Evolutionary conservation across 2,329 filamentous ascomycete species (phyloP).

Genomic region (Exophiala aquamarina): DNA sequence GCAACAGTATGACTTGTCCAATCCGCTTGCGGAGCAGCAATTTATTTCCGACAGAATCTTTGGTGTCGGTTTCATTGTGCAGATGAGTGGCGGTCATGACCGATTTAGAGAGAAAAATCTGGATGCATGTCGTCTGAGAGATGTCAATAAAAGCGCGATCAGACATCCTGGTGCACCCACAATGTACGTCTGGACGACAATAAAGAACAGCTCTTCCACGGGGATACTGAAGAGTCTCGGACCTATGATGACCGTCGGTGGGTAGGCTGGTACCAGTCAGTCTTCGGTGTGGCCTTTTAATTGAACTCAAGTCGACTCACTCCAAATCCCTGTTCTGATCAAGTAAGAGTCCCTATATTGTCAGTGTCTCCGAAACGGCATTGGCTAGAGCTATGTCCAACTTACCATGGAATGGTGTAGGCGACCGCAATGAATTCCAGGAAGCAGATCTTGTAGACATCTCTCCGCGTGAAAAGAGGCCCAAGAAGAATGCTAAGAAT

Average conservation of each 20-base stretch:
- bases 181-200: slow-evolving; percentile 73
- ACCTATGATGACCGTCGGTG: slow-evolving; percentile 63
- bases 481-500: slow-evolving; percentile 59
- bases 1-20: slow-evolving; percentile 53
- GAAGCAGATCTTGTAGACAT: slow-evolving; percentile 62
- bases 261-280: slow-evolving; percentile 54
- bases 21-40: slow-evolving; percentile 41
- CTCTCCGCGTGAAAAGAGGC: slow-evolving; percentile 62
- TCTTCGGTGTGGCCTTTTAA: not conserved
- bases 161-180: slow-evolving; percentile 20
- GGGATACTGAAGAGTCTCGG: slow-evolving; percentile 65
- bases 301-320: slow-evolving; percentile 14
- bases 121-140: slow-evolving; percentile 59
- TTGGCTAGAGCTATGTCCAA: not conserved
- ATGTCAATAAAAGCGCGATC: slow-evolving; percentile 1
- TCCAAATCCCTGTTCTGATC: slow-evolving; percentile 68
- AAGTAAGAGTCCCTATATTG: slow-evolving; percentile 63
- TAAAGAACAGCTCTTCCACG: slow-evolving; percentile 73
- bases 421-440: slow-evolving; percentile 64
- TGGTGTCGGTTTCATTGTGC: slow-evolving; percentile 36
- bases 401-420: slow-evolving; percentile 67
- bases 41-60: slow-evolving; percentile 33
- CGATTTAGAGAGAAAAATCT: slow-evolving; percentile 66
- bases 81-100: slow-evolving; percentile 58
- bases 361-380: not conserved